These are phyloP conservation scores for Claviceps cyperi DNA, from an alignment of 2,329 filamentous ascomycete species.

Conservation along the genomic window DNA sequence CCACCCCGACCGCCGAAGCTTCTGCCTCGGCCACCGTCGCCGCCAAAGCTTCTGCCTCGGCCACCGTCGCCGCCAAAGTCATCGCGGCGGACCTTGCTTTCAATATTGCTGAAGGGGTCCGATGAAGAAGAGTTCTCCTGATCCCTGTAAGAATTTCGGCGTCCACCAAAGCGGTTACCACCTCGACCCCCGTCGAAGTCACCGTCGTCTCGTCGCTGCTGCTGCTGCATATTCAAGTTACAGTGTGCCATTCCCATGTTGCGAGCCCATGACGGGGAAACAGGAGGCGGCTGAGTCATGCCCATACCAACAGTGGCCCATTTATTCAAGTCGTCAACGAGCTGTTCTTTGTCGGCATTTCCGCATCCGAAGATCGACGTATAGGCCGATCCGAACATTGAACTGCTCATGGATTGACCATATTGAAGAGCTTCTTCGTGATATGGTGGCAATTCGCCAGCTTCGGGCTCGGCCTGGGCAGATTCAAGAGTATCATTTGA, in stretches of 20 bases:
- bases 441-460: slow-evolving; percentile 30
- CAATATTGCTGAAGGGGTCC: slow-evolving; percentile 16
- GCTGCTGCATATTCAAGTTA: slow-evolving; percentile 21
- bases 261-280: slow-evolving; percentile 13
- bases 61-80: slow-evolving; percentile 11
- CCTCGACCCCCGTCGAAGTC: slow-evolving; percentile 8
- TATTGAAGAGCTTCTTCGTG: slow-evolving; percentile 30
- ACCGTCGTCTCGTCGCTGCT: slow-evolving; percentile 1
- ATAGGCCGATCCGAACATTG: slow-evolving; percentile 31
- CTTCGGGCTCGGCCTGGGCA: slow-evolving; percentile 34
- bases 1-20: slow-evolving; percentile 9
- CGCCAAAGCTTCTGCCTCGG: slow-evolving; percentile 8
- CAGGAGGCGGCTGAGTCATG: slow-evolving; percentile 31
- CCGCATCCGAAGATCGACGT: slow-evolving; percentile 40
- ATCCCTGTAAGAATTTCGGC: slow-evolving; percentile 4
- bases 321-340: slow-evolving; percentile 38
- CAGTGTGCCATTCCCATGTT: slow-evolving; percentile 19
- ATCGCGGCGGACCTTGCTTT: slow-evolving; percentile 14
- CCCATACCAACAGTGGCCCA: slow-evolving; percentile 38
- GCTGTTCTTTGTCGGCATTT: slow-evolving; percentile 21
- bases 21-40: slow-evolving; percentile 9
- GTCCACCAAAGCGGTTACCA: slow-evolving; percentile 6
- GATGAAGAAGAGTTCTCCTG: slow-evolving; percentile 8
- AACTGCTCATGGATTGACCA: slow-evolving; percentile 24
- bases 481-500: slow-evolving; percentile 35